Evolutionary conservation across 2,329 filamentous ascomycete genomes (phyloP).

Genomic region (Colletotrichum sp.): DNA sequence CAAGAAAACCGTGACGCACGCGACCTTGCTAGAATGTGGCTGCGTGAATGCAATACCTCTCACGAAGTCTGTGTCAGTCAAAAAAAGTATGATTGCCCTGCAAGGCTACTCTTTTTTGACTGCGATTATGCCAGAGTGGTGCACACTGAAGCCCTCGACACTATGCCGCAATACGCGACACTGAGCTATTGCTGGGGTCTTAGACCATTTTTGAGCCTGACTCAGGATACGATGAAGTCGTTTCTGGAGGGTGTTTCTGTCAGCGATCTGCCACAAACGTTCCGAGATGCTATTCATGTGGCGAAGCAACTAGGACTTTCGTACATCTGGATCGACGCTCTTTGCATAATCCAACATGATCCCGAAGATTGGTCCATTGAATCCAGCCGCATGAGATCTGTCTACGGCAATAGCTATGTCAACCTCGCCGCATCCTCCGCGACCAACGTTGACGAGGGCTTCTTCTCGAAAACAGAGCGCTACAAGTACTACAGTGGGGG

Average conservation of each 20-base stretch:
- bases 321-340: background rate
- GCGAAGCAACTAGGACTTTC: background rate
- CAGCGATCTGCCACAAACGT: accelerated
- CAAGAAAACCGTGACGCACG: background rate
- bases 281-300: background rate
- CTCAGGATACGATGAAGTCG: accelerated
- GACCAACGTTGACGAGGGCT: accelerated
- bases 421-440: background rate
- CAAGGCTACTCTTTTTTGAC: background rate
- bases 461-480: accelerated
- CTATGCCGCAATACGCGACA: accelerated
- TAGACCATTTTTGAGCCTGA: background rate
- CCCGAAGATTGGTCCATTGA: background rate
- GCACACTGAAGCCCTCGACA: accelerated
- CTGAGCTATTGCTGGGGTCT: background rate
- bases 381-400: background rate
- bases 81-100: background rate
- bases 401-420: background rate
- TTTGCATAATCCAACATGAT: background rate
- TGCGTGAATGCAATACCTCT: background rate
- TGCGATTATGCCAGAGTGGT: background rate
- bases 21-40: background rate
- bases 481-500: background rate
- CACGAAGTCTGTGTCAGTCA: background rate
- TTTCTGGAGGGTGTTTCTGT: accelerated